Conservation (phyloP, 2,329 filamentous ascomycete genomes). For the Clarireedia monteithiana region DNA sequence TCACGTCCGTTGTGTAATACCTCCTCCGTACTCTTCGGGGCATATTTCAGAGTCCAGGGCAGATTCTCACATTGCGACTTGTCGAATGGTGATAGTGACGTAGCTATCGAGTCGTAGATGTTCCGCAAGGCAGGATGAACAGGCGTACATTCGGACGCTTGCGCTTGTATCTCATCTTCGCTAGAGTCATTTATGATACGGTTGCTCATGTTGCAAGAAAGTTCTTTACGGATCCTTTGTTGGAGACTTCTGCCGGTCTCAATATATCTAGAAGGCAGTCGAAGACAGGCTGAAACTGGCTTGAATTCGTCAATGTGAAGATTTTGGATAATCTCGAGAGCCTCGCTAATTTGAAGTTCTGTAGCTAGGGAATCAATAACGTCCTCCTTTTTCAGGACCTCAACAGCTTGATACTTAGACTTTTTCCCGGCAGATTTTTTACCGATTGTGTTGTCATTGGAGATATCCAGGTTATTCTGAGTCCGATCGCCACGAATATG, state of each 20-base stretch:
- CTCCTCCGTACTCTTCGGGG: constrained; percentile 58
- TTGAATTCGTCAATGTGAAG: constrained; percentile 29
- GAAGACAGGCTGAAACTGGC: constrained; percentile 41
- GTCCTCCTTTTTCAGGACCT: constrained; percentile 21
- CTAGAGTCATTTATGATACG: constrained; percentile 20
- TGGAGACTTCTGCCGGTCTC: constrained; percentile 50
- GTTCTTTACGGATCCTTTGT: constrained; percentile 37
- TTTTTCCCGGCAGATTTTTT: constrained; percentile 15
- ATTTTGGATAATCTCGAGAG: constrained; percentile 17
- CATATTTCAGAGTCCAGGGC: constrained; percentile 80
- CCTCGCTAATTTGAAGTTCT: constrained; percentile 16
- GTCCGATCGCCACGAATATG: constrained; percentile 48
- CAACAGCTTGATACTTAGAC: constrained; percentile 24
- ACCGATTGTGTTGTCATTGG: not conserved
- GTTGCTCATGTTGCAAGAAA: constrained; percentile 27
- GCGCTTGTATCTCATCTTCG: constrained; percentile 32
- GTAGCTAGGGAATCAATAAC: constrained; percentile 20
- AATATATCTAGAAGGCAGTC: constrained; percentile 48
- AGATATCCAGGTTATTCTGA: not conserved
- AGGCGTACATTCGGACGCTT: constrained; percentile 15
- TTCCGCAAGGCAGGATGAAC: constrained; percentile 51
- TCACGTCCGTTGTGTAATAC: constrained; percentile 72
- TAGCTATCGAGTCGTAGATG: constrained; percentile 52
- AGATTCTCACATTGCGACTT: constrained; percentile 63
- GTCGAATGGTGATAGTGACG: constrained; percentile 71